Evolutionary conservation across 2,329 filamentous ascomycete species (phyloP), one percentile per base, ranked within the genome.

Genomic region (Blumeriella jaapii): DNA sequence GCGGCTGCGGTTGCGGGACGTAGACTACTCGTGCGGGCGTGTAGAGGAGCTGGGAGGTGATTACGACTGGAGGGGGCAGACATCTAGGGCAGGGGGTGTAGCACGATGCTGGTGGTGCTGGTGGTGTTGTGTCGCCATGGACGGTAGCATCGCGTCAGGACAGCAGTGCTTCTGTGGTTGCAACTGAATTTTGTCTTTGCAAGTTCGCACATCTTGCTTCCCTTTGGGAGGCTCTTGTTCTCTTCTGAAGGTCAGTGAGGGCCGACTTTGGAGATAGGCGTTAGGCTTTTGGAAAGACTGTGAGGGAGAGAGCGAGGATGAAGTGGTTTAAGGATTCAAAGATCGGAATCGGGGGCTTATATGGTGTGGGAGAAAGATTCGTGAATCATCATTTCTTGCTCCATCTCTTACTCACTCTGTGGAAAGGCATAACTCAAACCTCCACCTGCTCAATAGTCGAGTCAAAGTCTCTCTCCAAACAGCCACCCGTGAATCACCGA

Each of bases 341-440:
- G n/a, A n/a, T n/a, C n/a, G n/a, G n/a, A n/a, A n/a, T n/a, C n/a
- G 10, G 35, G 29, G 12, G 29, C 27, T 22, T 20, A 11, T 16
- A 31, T 22, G 13, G 27, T 25, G 35, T 37, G 35, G 12, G 17
- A 22, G 35, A 29, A 37, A 9, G 13, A 19, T 17, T 32, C 23
- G 23, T 23, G 22, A 24, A 31, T 14, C 4, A 18, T 37, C 25
- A 20, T 28, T 22, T 29, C 16, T 26, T 32, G 35, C 17, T 29
- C 31, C 35, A 37, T 37, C n/a, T n/a, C n/a, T n/a, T n/a, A n/a
- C n/a, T n/a, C n/a, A n/a, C n/a, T n/a, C n/a, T n/a, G n/a, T n/a
- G n/a, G n/a, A n/a, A n/a, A n/a, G n/a, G n/a, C n/a, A n/a, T n/a
- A n/a, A n/a, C n/a, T n/a, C n/a, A n/a, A n/a, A n/a, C n/a, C n/a